Base-by-base conservation (phyloP, 352 stramenopile species). In the Phytophthora sansomeana region DNA sequence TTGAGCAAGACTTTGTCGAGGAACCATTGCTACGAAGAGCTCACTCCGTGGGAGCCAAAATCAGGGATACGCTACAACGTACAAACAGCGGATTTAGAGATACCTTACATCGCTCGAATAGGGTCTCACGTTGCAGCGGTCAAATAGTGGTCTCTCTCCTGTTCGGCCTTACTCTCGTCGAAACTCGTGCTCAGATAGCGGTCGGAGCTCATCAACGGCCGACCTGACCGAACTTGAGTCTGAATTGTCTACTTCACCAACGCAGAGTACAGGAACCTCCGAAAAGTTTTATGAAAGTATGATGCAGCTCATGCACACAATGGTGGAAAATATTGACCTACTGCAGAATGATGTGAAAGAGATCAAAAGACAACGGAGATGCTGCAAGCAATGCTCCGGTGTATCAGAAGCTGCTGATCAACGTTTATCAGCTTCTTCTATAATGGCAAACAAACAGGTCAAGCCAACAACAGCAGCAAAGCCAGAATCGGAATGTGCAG, bases 21-120 rank as follows among this genome's bases (percentile, higher is more conserved):
- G 57, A 49, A n/a, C 19, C 26, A 19, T 38, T 35, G 9, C 19
- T 66, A 16, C 39, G 58, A 5, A 38, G 17, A 32, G 14, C 29
- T 0, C 43, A 66, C 24, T 58, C 29, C 3, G 52, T 41, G 0
- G 38, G 17, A 5, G 14, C 52, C 8, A 59, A 51, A 24, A 59
- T 66, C 39, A 51, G 30, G 1, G 41, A 59, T 7, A 64, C 57
- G 1, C 21, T 57, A 6, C 46, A 64, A 17, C 58, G 47, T 24
- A 19, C 28, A 26, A 51, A 35, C 9, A 60, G 30, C 21, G 33
- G 17, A 16, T 7, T 14, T 21, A 6, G 32, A 49, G 6, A 63
- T 24, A 24, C 21, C 1, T 3, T 24, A 42, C 6, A 55, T 63
- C 9, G 16, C 6, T 6, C 55, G n/a, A 30, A 24, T 3, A 24